These are phyloP conservation scores for Annulohypoxylon truncatum DNA, from an alignment of 2,329 filamentous ascomycete species.

Conservation along the genomic window DNA sequence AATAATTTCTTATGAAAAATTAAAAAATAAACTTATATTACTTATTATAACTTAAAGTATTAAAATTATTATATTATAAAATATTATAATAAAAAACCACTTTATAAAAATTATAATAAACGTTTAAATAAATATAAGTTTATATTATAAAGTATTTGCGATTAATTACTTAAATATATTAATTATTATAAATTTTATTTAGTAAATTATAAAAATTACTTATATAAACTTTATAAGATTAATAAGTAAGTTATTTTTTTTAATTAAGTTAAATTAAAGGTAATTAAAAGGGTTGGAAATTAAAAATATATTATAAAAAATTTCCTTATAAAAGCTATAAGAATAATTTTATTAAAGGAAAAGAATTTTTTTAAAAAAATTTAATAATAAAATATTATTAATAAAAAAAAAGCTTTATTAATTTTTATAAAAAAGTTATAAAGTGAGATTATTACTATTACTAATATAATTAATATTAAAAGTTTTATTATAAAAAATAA, in stretches of 20 bases:
- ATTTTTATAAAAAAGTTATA: background rate
- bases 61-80: slow-evolving; percentile 13
- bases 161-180: slow-evolving; percentile 1
- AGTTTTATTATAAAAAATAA: background rate
- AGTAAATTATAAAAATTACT: slow-evolving; percentile 9
- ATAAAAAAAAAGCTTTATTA: slow-evolving; percentile 1
- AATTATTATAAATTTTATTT: slow-evolving; percentile 5
- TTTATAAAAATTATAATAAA: slow-evolving; percentile 14
- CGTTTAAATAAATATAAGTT: slow-evolving; percentile 5
- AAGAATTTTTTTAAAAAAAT: background rate
- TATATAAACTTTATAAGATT: background rate
- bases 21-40: slow-evolving; percentile 13
- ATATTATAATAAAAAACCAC: slow-evolving; percentile 9
- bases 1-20: slow-evolving; percentile 4
- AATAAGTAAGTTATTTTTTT: background rate
- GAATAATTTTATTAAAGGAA: background rate
- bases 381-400: slow-evolving; percentile 3
- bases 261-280: slow-evolving; percentile 2
- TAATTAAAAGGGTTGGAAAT: background rate
- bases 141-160: background rate
- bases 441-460: background rate
- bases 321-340: background rate
- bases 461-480: background rate
- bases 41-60: background rate
- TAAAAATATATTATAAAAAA: slow-evolving; percentile 4